Evolutionary conservation across 345 rosid species (phyloP).

Genomic region (Euphorbia tirucalli): DNA sequence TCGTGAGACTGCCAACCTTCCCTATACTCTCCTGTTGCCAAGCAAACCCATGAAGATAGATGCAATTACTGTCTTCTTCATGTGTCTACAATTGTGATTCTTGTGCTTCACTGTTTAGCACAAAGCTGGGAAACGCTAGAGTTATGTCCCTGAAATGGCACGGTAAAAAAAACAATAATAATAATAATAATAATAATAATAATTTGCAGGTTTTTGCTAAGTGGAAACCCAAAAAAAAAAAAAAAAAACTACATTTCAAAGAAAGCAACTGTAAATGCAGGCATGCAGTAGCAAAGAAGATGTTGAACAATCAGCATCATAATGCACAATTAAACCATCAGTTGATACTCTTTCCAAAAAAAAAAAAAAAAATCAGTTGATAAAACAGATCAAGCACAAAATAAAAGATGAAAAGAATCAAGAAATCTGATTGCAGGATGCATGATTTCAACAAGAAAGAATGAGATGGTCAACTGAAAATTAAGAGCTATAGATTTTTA

Average conservation of each 20-base stretch:
- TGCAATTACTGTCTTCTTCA: not conserved
- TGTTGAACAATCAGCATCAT: not conserved
- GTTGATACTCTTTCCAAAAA: no score
- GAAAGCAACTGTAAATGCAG: not conserved
- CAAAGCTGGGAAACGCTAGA: not conserved
- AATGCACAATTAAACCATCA: not conserved
- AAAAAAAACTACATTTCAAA: not conserved
- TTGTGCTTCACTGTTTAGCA: not conserved
- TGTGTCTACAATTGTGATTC: not conserved
- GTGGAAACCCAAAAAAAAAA: not conserved
- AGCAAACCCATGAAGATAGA: no score
- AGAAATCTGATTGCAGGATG: not conserved
- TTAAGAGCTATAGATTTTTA: no score
- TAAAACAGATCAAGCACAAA: no score
- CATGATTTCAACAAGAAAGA: no score
- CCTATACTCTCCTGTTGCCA: no score
- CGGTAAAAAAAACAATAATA: no score
- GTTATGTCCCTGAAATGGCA: slow-evolving; percentile 8
- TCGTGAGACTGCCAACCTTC: not conserved
- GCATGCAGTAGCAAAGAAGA: not conserved
- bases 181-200: no score
- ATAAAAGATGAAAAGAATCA: not conserved
- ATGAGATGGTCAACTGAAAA: no score
- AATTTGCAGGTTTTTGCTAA: no score
- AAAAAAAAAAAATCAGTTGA: no score